Evolutionary conservation across 257 asterid species (phyloP).

Genomic region (Henckelia pumila): DNA sequence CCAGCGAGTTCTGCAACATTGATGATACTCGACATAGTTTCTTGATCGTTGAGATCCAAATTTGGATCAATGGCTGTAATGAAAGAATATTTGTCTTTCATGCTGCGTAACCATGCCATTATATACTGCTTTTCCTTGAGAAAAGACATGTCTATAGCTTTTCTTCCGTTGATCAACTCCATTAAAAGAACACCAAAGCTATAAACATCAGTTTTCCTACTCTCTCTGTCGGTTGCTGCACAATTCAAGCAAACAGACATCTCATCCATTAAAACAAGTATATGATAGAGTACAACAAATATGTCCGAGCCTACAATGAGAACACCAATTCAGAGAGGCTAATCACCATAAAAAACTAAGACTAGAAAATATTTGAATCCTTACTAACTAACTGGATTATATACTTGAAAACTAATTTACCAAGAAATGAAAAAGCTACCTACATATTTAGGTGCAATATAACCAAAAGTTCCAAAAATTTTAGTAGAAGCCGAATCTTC

Average conservation of each 20-base stretch:
- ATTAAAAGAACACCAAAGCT: constrained; percentile 81
- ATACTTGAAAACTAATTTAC: not conserved
- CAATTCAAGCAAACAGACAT: constrained; percentile 8
- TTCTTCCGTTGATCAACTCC: constrained; percentile 78
- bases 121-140: constrained; percentile 71
- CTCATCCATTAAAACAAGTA: not conserved
- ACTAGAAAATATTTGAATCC: not conserved
- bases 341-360: not conserved
- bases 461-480: constrained; percentile 88
- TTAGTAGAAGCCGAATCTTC: constrained; percentile 69
- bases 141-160: constrained; percentile 53
- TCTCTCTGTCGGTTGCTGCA: constrained; percentile 76
- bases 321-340: no score
- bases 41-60: constrained; percentile 51
- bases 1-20: constrained; percentile 83
- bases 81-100: constrained; percentile 53
- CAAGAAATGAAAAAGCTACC: constrained; percentile 25
- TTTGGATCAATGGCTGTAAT: constrained; percentile 57
- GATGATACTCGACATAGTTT: constrained; percentile 48
- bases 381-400: not conserved
- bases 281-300: no score
- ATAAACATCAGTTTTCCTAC: constrained; percentile 72
- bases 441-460: constrained; percentile 86
- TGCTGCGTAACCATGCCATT: constrained; percentile 77
- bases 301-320: not conserved